Conservation (phyloP, 495 filamentous ascomycete species). For the Rhizodiscina lignyota region DNA sequence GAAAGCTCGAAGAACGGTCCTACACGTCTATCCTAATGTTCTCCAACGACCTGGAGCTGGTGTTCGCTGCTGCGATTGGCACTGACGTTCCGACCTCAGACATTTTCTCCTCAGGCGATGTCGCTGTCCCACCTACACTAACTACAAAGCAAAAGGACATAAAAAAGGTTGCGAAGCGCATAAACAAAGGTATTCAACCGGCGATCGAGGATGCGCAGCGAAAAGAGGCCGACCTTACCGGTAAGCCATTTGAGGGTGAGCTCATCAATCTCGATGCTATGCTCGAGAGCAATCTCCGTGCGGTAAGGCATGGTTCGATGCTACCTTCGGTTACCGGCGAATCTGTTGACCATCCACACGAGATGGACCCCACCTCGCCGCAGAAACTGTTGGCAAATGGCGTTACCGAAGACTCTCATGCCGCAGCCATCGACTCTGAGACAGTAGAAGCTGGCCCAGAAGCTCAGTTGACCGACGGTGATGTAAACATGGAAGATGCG, state of each 20-base stretch:
- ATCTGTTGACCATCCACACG: neutral
- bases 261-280: conserved; percentile 57
- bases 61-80: conserved; percentile 52
- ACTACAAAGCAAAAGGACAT: conserved; percentile 47
- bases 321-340: conserved; percentile 6
- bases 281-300: conserved; percentile 30
- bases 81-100: conserved; percentile 34
- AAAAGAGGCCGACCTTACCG: conserved; percentile 63
- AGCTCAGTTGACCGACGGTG: neutral
- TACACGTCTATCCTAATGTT: conserved; percentile 66
- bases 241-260: conserved; percentile 50
- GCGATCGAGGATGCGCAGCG: conserved; percentile 58
- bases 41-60: conserved; percentile 49
- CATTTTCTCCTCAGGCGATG: conserved; percentile 4
- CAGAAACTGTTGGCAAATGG: neutral
- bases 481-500: neutral
- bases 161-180: conserved; percentile 60
- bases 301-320: conserved; percentile 3
- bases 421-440: neutral
- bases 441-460: neutral
- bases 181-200: conserved; percentile 64
- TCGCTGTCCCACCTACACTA: conserved; percentile 16
- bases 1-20: conserved; percentile 47
- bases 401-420: neutral
- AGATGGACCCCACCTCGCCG: neutral